A percentile compares a stretch with the other conserved stretches of the same genome.
These are phyloP conservation scores for Vicia faba DNA, from an alignment of 306 rosid genomes.

Conservation along the genomic window DNA sequence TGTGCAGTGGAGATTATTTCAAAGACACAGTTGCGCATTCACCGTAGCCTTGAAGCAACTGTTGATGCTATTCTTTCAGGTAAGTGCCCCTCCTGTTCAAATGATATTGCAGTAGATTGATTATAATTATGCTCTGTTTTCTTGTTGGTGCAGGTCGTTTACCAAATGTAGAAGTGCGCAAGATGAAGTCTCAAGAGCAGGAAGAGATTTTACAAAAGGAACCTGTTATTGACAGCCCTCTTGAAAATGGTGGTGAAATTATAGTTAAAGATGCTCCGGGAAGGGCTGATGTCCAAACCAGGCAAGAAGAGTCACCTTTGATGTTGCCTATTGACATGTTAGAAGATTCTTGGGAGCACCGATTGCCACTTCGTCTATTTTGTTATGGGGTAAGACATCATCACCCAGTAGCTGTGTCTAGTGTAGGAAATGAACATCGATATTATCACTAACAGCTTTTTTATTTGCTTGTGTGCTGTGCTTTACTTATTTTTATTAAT, in stretches of 20 bases:
- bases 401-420: constrained; percentile 30
- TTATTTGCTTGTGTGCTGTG: neutral
- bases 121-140: constrained; percentile 24
- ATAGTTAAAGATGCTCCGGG: constrained; percentile 46
- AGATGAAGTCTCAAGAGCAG: constrained; percentile 55
- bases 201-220: constrained; percentile 48
- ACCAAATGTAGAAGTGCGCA: constrained; percentile 83
- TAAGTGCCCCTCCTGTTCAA: constrained; percentile 31
- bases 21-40: constrained; percentile 82
- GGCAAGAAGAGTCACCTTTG: constrained; percentile 41
- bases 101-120: constrained; percentile 20
- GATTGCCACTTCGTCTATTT: constrained; percentile 60
- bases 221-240: constrained; percentile 40
- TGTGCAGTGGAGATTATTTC: constrained; percentile 92
- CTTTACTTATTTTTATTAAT: constrained; percentile 20
- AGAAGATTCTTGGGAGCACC: constrained; percentile 54
- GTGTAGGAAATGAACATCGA: constrained; percentile 16
- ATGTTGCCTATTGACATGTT: constrained; percentile 47
- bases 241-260: constrained; percentile 45
- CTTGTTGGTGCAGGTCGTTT: constrained; percentile 61
- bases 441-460: constrained; percentile 1
- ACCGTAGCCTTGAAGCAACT: constrained; percentile 80
- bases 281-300: constrained; percentile 42
- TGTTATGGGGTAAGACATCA: constrained; percentile 80
- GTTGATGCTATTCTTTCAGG: constrained; percentile 90